Evolutionary conservation across 352 stramenopile genomes (phyloP).

Genomic region (Globisporangium nodosum): DNA sequence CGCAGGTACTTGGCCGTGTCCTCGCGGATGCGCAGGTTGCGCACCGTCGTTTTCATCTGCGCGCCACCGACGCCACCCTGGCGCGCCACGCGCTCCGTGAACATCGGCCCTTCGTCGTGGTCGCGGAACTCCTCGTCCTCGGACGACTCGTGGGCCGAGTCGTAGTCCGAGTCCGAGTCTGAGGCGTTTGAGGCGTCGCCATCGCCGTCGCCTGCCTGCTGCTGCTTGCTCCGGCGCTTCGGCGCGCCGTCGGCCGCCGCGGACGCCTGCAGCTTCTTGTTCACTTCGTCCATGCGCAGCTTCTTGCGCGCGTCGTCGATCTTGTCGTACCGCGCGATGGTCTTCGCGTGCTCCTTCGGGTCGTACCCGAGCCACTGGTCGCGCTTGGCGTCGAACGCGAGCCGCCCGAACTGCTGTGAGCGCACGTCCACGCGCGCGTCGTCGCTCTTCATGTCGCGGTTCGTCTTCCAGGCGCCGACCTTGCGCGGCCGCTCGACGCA

Average conservation of each 20-base stretch:
- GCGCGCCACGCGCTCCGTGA: slow-evolving; percentile 91
- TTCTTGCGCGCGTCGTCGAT: slow-evolving; percentile 79
- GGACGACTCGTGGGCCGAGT: slow-evolving; percentile 76
- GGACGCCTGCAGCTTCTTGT: slow-evolving; percentile 59
- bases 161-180: slow-evolving; percentile 89
- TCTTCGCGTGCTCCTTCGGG: slow-evolving; percentile 72
- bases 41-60: slow-evolving; percentile 97
- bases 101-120: slow-evolving; percentile 91
- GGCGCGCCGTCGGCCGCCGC: neutral
- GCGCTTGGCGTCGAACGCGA: slow-evolving; percentile 97
- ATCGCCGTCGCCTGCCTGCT: slow-evolving; percentile 11
- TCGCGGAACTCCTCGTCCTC: slow-evolving; percentile 90
- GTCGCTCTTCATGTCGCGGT: slow-evolving; percentile 83
- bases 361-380: slow-evolving; percentile 96
- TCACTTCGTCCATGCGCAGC: slow-evolving; percentile 67
- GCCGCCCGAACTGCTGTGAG: slow-evolving; percentile 87
- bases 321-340: slow-evolving; percentile 77
- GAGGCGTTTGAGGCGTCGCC: slow-evolving; percentile 19
- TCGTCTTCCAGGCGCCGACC: slow-evolving; percentile 90
- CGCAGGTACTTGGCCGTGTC: slow-evolving; percentile 99
- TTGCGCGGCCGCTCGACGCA: slow-evolving; percentile 92
- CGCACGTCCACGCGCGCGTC: slow-evolving; percentile 83
- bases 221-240: slow-evolving; percentile 14
- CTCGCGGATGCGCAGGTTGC: slow-evolving; percentile 98
- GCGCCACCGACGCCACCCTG: slow-evolving; percentile 96